phyloP scores from a whole-genome alignment of 495 filamentous ascomycete species.

The Pyrenopolyporus hunteri region DNA sequence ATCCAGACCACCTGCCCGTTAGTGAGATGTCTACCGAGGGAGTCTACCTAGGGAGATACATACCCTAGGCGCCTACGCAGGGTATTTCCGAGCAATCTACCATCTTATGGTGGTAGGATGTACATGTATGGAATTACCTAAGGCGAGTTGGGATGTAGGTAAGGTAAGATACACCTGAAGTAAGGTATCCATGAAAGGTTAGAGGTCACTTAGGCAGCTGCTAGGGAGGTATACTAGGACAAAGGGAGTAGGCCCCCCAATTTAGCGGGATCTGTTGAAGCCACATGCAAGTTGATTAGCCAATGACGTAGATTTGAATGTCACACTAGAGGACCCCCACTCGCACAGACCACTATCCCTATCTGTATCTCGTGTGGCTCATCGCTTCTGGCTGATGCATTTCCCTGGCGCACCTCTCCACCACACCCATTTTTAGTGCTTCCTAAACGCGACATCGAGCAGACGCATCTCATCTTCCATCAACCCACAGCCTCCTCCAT shows the following conservation, averaged over 20 bases:
- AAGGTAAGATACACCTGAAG: too few relatives aligned
- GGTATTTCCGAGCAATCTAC: too few relatives aligned
- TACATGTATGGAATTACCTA: too few relatives aligned
- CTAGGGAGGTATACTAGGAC: conserved; percentile 2
- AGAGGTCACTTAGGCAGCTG: too few relatives aligned
- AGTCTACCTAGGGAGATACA: too few relatives aligned
- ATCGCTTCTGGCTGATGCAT: conserved; percentile 28
- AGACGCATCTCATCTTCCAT: conserved; percentile 26
- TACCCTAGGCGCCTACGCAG: too few relatives aligned
- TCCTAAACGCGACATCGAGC: conserved; percentile 32
- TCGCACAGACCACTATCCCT: conserved; percentile 28
- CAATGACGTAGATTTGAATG: conserved; percentile 23
- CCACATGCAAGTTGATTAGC: conserved; percentile 29
- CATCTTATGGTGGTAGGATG: too few relatives aligned
- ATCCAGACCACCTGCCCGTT: too few relatives aligned
- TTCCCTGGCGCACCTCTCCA: conserved; percentile 12
- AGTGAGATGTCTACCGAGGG: too few relatives aligned
- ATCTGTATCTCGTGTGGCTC: conserved; percentile 30
- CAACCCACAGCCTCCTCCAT: conserved; percentile 25
- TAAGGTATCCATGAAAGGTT: too few relatives aligned
- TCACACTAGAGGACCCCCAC: conserved; percentile 25
- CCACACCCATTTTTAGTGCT: conserved; percentile 35
- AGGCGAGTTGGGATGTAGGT: too few relatives aligned
- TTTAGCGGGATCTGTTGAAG: conserved; percentile 34
- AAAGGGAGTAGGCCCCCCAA: conserved; percentile 14